Base-by-base conservation (phyloP, 257 asterid species). In the Nemophila menziesii region DNA sequence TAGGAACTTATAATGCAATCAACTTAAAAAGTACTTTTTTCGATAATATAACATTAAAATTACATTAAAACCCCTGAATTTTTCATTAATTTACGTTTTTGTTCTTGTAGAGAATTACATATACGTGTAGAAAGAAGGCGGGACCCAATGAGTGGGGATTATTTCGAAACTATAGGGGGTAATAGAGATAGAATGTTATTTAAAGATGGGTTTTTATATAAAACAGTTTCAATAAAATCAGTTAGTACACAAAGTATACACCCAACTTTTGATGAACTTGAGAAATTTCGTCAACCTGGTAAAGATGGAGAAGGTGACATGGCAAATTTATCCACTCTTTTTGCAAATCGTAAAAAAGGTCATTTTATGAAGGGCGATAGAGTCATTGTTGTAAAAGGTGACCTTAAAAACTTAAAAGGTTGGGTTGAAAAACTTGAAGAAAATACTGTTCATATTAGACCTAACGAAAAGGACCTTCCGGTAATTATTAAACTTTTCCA, bases 391-490 rank as follows among this genome's bases (percentile, higher is more conserved):
- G 68, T 81, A 43, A 90, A 90, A 64, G 99, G 99, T 43, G 96
- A 90, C 70, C 80, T 84, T 27, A 79, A 62, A 72, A 90, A 85
- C 65, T 61, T 85, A 58, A 79, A 81, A 65, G 96, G 96, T 57
- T 64, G 69, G 47, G 96, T 90, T 67, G 99, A 85, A 66, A 85
- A 81, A 64, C 94, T 90, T 40, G 99, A 90, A 73, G 99, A 85
- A 68, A 87, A 77, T 57, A 81, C 92, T 20, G 94, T 90, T 37
- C 92, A 90, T 68, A 85, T 90, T 44, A 85, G 76, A 66, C 92
- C 96, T 55, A 68, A 67, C 39, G 92, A 72, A 49, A 74, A 72
- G 48, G 94, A 74, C 63, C 92, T 90, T 41, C 86, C 83, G 38
- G 92, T 90, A 60, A 54, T 67, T 52, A 54, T n/a, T 6, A 36